phyloP scores from a whole-genome alignment of 1,139 yeast species.

The Magnusiomyces ingens region DNA sequence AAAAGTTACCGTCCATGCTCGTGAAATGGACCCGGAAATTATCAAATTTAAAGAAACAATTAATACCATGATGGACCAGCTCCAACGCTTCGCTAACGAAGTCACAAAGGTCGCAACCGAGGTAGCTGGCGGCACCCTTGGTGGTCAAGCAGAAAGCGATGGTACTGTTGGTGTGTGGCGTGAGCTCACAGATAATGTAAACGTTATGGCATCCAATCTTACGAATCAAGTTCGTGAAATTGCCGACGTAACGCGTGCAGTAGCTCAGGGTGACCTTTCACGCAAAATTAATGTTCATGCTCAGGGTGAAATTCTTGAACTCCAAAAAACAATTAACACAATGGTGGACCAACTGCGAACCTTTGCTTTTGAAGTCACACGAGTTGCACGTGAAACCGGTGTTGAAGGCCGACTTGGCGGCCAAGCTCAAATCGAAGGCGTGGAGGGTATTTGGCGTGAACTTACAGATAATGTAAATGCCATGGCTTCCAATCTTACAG shows the following conservation, averaged over 20 bases:
- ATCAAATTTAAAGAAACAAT: constrained; percentile 72
- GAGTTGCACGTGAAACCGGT: constrained; percentile 86
- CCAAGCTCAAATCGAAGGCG: constrained; percentile 76
- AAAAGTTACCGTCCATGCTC: constrained; percentile 64
- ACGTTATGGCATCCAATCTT: constrained; percentile 79
- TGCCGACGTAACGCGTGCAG: constrained; percentile 83
- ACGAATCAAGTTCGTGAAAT: constrained; percentile 82
- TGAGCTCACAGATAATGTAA: constrained; percentile 74
- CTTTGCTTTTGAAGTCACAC: constrained; percentile 81
- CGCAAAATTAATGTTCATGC: constrained; percentile 77
- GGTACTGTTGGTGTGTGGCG: constrained; percentile 87
- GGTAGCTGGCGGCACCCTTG: constrained; percentile 82
- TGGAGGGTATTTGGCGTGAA: constrained; percentile 87
- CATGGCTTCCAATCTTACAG: constrained; percentile 80
- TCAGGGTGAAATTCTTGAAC: constrained; percentile 72
- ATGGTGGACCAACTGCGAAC: constrained; percentile 87
- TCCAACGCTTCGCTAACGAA: constrained; percentile 74
- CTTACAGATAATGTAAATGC: constrained; percentile 85
- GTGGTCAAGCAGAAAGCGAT: constrained; percentile 80
- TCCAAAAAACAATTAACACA: constrained; percentile 72
- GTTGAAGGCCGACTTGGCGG: constrained; percentile 85
- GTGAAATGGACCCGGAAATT: constrained; percentile 65
- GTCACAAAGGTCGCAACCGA: constrained; percentile 83
- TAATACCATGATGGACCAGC: constrained; percentile 82
- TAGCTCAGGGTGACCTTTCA: constrained; percentile 71